Evolutionary conservation across 2,329 filamentous ascomycete genomes (phyloP), one percentile per base, ranked within the genome.

Genomic region (Aureobasidium sp.): DNA sequence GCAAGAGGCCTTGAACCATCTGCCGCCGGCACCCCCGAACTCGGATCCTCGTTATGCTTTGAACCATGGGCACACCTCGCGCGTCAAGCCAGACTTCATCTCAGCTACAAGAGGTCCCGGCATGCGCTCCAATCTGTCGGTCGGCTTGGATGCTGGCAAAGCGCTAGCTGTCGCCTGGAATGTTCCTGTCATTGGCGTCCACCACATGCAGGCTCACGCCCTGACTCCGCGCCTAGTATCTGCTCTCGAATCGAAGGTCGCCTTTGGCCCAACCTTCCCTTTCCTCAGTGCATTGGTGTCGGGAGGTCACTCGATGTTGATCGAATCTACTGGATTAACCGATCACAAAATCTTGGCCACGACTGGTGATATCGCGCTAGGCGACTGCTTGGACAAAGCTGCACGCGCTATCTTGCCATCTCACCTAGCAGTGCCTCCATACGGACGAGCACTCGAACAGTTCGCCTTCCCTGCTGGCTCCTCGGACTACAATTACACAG

Each of bases 131-230:
- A 91, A 90, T 68, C 80, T 99, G 34, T 82, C 85, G 25, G 85
- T 87, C 16, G 94, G 94, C 0, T 73, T 97, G 11, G 86, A 91
- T 70, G 87, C 86, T 27, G 94, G 91, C 21, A 97, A 97, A 74
- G 94, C 91, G 0, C 81, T 97, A 25, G 85, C 92, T 0, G 79
- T 89, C 25, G 91, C 90, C 41, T 96, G 90, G 90, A 82, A 85
- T 65, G 82, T 91, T 41, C 92, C 93, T 3, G 77, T 97, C 36
- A 73, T 97, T 1, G 94, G 86, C 0, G 89, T 97, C 1, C 89
- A 99, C 73, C 94, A 99, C 74, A 97, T 99, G 94, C 92, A 97
- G 73, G 94, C 92, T 11, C 94, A 99, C 74, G 88, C 94, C 21
- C 77, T 99, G 64, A 97, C 94, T 21, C 89, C 93, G 16, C 82